These are phyloP conservation scores for Penicillium brevicompactum DNA, from an alignment of 2,329 filamentous ascomycete species.

Conservation along the genomic window DNA sequence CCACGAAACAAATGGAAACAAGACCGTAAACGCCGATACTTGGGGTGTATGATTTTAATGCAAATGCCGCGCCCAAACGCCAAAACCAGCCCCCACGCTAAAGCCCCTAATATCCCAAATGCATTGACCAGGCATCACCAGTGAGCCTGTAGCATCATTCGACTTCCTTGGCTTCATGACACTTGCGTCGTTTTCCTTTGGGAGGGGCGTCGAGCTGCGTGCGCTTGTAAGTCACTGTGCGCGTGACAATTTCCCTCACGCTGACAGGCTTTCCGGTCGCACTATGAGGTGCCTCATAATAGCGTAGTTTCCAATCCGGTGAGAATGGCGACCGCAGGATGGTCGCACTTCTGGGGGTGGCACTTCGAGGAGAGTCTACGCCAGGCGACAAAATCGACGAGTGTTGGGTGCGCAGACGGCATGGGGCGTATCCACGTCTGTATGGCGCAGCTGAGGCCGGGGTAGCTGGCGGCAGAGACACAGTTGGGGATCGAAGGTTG, in stretches of 20 bases:
- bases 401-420: slow-evolving; percentile 73
- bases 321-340: slow-evolving; percentile 74
- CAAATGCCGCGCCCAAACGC: background rate
- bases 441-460: slow-evolving; percentile 56
- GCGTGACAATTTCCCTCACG: slow-evolving; percentile 89
- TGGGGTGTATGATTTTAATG: slow-evolving; percentile 4
- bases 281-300: slow-evolving; percentile 62
- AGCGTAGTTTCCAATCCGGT: slow-evolving; percentile 74
- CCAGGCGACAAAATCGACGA: slow-evolving; percentile 70
- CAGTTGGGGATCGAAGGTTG: slow-evolving; percentile 41
- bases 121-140: background rate
- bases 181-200: slow-evolving; percentile 87
- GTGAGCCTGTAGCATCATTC: background rate
- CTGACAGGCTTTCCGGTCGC: slow-evolving; percentile 63
- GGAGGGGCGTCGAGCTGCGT: slow-evolving; percentile 80
- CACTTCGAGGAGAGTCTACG: slow-evolving; percentile 64
- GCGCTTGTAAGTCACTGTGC: slow-evolving; percentile 84
- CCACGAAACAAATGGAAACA: background rate
- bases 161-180: background rate
- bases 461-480: background rate
- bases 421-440: slow-evolving; percentile 30
- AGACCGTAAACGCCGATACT: background rate
- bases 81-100: slow-evolving; percentile 3
- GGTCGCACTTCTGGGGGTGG: slow-evolving; percentile 46
- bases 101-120: background rate